Base-by-base conservation (phyloP, 768 basidiomycete species). In the Tylopilus rubrobrunneus region DNA sequence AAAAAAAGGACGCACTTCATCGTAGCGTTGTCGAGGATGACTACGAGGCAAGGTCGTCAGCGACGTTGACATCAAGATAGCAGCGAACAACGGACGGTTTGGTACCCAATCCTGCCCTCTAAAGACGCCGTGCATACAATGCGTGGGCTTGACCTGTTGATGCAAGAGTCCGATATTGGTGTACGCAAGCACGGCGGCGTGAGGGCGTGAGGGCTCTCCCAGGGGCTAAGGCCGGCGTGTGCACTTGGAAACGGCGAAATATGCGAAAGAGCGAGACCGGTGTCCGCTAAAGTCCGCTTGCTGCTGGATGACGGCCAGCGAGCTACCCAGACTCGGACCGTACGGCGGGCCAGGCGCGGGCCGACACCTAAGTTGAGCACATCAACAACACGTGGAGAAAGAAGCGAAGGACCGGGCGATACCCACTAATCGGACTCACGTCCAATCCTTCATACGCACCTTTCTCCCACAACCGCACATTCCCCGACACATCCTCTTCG, bases 121-220 rank as follows among this genome's bases (percentile, higher is more conserved):
- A 59, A 93, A 83, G 43, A 91, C 81, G 0, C 89, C 89, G 61
- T 95, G 90, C 4, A 92, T 80, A 40, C 90, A 83, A 60, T 86
- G 81, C 0, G 83, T 84, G 0, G 92, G 89, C 51, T 78, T 77
- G 15, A 91, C 76, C 62, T 95, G 19, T 19, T 19, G 19, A 19
- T 19, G 19, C 19, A 96, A 74, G 7, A 84, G 81, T 0, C 88
- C 84, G 19, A 95, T 81, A 55, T 82, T 19, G 19, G 19, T 19
- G 19, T 19, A 19, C 19, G 19, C 19, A 19, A 19, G 19, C 19
- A 19, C 19, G 19, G 19, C 19, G 19, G 19, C 19, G 19, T 19
- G 19, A 19, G 19, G 19, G 19, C 19, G 19, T 19, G 19, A 19
- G 19, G 19, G 19, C 19, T 19, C 19, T 19, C 19, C 19, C 19